phyloP scores from a whole-genome alignment of 2,329 filamentous ascomycete species.

The Hortaea werneckii region DNA sequence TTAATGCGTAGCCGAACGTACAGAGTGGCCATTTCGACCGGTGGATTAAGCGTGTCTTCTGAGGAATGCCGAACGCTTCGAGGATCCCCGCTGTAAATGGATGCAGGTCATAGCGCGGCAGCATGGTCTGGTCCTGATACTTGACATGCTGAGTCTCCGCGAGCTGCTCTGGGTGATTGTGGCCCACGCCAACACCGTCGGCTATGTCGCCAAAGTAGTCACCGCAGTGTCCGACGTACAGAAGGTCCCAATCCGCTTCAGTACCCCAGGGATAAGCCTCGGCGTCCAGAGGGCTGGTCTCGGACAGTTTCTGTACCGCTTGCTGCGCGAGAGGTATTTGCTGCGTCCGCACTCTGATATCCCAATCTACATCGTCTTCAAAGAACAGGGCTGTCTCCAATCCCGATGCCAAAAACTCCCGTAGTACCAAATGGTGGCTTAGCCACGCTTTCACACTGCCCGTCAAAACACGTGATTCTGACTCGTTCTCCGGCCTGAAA shows the following conservation, averaged over 20 bases:
- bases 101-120: slow-evolving; percentile 26
- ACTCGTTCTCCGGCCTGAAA: slow-evolving; percentile 11
- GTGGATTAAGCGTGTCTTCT: slow-evolving; percentile 29
- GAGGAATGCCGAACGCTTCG: slow-evolving; percentile 25
- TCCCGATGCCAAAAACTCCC: slow-evolving; percentile 31
- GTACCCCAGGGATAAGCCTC: slow-evolving; percentile 25
- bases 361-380: slow-evolving; percentile 38
- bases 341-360: slow-evolving; percentile 31
- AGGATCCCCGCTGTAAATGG: slow-evolving; percentile 30
- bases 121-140: slow-evolving; percentile 29
- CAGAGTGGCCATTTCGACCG: slow-evolving; percentile 34
- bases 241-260: slow-evolving; percentile 26
- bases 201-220: slow-evolving; percentile 29
- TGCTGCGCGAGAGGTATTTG: slow-evolving; percentile 25
- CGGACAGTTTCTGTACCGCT: slow-evolving; percentile 12
- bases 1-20: slow-evolving; percentile 35
- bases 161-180: slow-evolving; percentile 23
- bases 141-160: slow-evolving; percentile 24
- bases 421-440: slow-evolving; percentile 24
- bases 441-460: slow-evolving; percentile 31
- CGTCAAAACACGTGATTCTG: slow-evolving; percentile 22
- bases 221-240: slow-evolving; percentile 33
- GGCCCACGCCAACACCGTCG: slow-evolving; percentile 26
- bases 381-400: slow-evolving; percentile 34
- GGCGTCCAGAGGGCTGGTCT: slow-evolving; percentile 25